phyloP scores from a whole-genome alignment of 2,329 filamentous ascomycete genomes.

The Pseudocercospora crystallina region DNA sequence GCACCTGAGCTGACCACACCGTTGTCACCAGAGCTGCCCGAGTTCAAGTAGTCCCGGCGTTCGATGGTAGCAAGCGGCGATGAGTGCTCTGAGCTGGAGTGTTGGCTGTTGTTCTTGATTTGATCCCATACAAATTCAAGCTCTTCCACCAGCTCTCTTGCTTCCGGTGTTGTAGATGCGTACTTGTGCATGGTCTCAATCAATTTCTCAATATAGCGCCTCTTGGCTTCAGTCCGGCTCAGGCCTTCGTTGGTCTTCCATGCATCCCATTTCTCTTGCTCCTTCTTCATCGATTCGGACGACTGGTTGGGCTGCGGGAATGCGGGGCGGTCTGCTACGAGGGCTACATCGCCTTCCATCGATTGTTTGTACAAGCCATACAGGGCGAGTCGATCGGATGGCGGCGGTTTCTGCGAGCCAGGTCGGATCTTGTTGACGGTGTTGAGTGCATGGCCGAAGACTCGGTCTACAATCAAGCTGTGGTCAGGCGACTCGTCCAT shows the following conservation, averaged over 20 bases:
- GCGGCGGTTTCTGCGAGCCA: slow-evolving; percentile 82
- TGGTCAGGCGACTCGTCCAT: slow-evolving; percentile 5
- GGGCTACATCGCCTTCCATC: slow-evolving; percentile 96
- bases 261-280: slow-evolving; percentile 66
- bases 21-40: slow-evolving; percentile 26
- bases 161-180: slow-evolving; percentile 80
- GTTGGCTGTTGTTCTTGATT: slow-evolving; percentile 69
- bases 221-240: slow-evolving; percentile 87
- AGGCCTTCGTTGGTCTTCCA: slow-evolving; percentile 88
- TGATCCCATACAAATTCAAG: slow-evolving; percentile 99
- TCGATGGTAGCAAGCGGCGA: slow-evolving; percentile 33
- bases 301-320: slow-evolving; percentile 17
- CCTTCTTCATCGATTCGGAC: slow-evolving; percentile 28
- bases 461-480: slow-evolving; percentile 66
- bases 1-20: slow-evolving; percentile 28
- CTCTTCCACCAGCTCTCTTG: slow-evolving; percentile 82
- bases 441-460: slow-evolving; percentile 98
- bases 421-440: slow-evolving; percentile 98
- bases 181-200: slow-evolving; percentile 97
- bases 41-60: slow-evolving; percentile 35
- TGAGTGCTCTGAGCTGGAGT: slow-evolving; percentile 31
- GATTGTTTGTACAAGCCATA: slow-evolving; percentile 99
- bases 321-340: slow-evolving; percentile 83
- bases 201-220: slow-evolving; percentile 86
- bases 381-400: slow-evolving; percentile 79